Evolutionary conservation across 176 grass and related monocot species (phyloP), one percentile per base, ranked within the genome.

Genomic region (Cymbopogon citratus): DNA sequence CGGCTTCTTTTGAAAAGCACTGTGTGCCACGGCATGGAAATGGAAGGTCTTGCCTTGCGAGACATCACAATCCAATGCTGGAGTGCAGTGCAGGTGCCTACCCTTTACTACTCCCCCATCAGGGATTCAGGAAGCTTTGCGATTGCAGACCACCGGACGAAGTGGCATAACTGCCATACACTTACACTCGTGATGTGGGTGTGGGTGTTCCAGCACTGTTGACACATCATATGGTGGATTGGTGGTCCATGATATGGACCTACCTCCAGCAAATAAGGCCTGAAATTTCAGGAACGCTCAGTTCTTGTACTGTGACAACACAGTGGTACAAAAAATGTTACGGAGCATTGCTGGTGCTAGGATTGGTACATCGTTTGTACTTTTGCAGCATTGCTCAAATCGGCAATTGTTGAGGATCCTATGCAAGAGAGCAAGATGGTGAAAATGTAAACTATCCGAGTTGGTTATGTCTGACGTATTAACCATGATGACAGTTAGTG

Each of bases 21-120:
- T 2, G 2, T 28, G 78, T 62, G 28, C 49, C 51, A 69, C 77
- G 11, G 29, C 29, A 38, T 52, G 44, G 27, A 36, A 36, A 41
- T 12, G 57, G 23, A 63, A 63, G 57, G 24, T 61, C 23, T 26
- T 62, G 62, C 38, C 40, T 70, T 87, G 18, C 63, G 31, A 51
- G 14, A 28, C 41, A 87, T 82, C 79, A 16, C 73, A 64, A 64
- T 77, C 65, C 23, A 71, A 27, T 27, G 69, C 69, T 14, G 69
- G 68, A 45, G 12, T 15, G 68, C 39, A 71, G n/a, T 15, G 68
- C 68, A 71, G 68, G 39, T 27, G 68, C 39, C 23, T 71, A 44
- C 40, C 40, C 12, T 54, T 25, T 19, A 31, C 41, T 46, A 54
- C 18, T 21, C 18, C 8, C 74, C 40, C 54, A 70, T 31, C 24